These are phyloP conservation scores for Neurospora sp. DNA, from an alignment of 495 filamentous ascomycete genomes.

Conservation along the genomic window DNA sequence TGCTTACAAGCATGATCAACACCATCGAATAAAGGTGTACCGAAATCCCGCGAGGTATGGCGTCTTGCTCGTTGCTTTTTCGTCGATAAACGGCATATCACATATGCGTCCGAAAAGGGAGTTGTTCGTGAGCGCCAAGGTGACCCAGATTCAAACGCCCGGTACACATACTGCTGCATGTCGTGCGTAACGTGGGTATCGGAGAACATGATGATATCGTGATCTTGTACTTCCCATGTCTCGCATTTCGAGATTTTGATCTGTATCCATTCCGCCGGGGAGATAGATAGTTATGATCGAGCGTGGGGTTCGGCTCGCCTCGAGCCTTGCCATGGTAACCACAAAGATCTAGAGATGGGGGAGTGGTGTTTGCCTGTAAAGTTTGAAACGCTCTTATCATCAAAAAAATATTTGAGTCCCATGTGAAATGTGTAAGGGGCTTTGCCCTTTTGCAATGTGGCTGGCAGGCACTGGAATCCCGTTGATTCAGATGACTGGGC, in stretches of 20 bases:
- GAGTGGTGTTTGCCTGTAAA: background rate
- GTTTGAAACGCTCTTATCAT: background rate
- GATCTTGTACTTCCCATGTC: background rate
- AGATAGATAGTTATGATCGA: background rate
- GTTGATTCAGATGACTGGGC: background rate
- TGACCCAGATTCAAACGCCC: background rate
- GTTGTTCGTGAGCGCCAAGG: background rate
- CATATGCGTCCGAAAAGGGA: background rate
- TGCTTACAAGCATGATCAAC: background rate
- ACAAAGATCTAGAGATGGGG: background rate
- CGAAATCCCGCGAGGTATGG: background rate
- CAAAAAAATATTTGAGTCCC: background rate
- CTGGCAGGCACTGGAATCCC: background rate
- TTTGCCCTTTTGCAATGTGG: background rate
- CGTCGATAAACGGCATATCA: background rate
- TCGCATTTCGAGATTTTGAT: background rate
- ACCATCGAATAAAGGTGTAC: background rate
- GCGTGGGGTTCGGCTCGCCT: background rate
- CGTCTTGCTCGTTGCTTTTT: background rate
- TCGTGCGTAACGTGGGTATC: background rate
- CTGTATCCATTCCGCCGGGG: background rate
- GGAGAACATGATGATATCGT: background rate
- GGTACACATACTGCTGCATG: background rate
- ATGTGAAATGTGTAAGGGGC: background rate
- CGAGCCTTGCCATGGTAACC: background rate